Evolutionary conservation across 2,329 filamentous ascomycete genomes (phyloP).

Genomic region (Raffaelea ambrosiae): DNA sequence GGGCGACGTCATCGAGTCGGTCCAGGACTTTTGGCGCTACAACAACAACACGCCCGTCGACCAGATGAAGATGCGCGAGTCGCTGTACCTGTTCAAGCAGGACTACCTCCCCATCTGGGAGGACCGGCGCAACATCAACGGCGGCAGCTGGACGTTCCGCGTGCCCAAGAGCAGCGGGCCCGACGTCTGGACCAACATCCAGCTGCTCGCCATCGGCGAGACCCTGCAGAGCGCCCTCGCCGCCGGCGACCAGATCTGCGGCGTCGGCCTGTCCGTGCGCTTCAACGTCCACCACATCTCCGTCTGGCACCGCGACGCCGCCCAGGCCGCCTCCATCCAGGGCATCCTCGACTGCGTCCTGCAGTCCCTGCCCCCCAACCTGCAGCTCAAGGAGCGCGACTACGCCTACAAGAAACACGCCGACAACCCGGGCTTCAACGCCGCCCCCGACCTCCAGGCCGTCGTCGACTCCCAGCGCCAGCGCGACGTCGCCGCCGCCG

Average conservation of each 20-base stretch:
- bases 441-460: constrained; percentile 48
- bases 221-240: constrained; percentile 66
- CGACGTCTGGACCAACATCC: constrained; percentile 73
- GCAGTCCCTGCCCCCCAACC: constrained; percentile 61
- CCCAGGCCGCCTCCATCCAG: constrained; percentile 71
- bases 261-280: constrained; percentile 76
- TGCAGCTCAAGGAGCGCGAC: constrained; percentile 54
- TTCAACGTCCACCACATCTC: constrained; percentile 85
- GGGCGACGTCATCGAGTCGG: constrained; percentile 60
- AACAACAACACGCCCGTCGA: constrained; percentile 74
- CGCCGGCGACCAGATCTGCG: constrained; percentile 74
- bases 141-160: constrained; percentile 88
- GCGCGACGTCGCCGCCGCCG: constrained; percentile 26
- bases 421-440: constrained; percentile 76
- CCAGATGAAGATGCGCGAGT: constrained; percentile 68
- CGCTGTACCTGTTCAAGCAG: constrained; percentile 70
- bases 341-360: constrained; percentile 65
- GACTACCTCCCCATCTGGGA: constrained; percentile 74
- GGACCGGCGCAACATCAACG: constrained; percentile 76
- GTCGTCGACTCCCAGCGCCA: constrained; percentile 48
- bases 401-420: constrained; percentile 87
- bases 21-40: constrained; percentile 80
- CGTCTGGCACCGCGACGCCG: constrained; percentile 86
- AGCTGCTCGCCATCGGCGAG: constrained; percentile 77
- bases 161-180: constrained; percentile 67